Evolutionary conservation across 2,329 filamentous ascomycete species (phyloP).

Genomic region (Juglanconis oblonga): DNA sequence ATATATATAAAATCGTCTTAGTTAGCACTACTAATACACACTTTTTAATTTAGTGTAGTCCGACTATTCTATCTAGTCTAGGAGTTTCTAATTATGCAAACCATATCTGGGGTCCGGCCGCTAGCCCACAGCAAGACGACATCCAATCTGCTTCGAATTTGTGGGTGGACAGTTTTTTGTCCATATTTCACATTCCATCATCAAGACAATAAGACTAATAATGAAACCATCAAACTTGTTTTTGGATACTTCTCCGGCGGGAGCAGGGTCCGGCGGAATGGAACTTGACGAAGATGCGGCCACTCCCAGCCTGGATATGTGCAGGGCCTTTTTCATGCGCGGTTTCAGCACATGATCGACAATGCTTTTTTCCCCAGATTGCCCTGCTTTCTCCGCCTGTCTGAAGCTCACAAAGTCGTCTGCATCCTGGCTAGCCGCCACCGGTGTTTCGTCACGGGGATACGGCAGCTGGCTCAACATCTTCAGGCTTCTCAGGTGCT

Average conservation of each 20-base stretch:
- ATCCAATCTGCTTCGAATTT: neutral
- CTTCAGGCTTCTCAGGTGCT: neutral
- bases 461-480: neutral
- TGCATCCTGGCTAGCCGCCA: neutral
- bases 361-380: neutral
- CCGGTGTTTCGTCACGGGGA: neutral
- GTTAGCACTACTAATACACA: too few species aligned
- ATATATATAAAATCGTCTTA: too few species aligned
- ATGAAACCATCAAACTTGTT: neutral
- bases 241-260: neutral
- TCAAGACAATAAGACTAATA: neutral
- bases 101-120: too few species aligned
- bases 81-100: too few species aligned
- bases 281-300: neutral
- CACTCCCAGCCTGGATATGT: neutral
- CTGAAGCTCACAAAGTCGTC: neutral
- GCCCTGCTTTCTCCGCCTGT: neutral
- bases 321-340: constrained; percentile 1
- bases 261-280: neutral
- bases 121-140: neutral
- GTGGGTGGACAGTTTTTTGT: neutral
- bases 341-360: neutral
- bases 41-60: too few species aligned
- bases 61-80: too few species aligned
- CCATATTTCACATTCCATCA: neutral